These are phyloP conservation scores for Plantago ovata DNA, from an alignment of 257 asterid species.

Conservation along the genomic window DNA sequence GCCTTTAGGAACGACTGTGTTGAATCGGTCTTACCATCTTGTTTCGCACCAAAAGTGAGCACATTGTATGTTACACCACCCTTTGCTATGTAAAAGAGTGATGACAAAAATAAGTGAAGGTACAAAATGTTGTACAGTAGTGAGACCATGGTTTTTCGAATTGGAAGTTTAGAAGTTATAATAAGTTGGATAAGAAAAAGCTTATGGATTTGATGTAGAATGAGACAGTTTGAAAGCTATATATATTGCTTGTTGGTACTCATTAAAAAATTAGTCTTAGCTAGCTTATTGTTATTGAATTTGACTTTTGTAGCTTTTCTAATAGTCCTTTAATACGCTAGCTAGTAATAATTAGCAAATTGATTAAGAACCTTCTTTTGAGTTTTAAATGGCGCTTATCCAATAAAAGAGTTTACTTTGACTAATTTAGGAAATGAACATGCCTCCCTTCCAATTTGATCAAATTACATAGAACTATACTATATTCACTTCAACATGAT, in stretches of 20 bases:
- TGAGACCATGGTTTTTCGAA: slow-evolving; percentile 14
- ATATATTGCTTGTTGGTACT: slow-evolving; percentile 22
- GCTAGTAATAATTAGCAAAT: no score
- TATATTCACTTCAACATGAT: no score
- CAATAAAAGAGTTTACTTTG: neutral
- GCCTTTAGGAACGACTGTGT: slow-evolving; percentile 43
- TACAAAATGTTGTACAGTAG: slow-evolving; percentile 12
- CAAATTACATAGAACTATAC: no score
- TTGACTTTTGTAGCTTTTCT: no score
- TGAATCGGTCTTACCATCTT: slow-evolving; percentile 47
- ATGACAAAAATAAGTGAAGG: slow-evolving; percentile 19
- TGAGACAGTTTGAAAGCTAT: slow-evolving; percentile 24
- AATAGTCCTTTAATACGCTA: neutral
- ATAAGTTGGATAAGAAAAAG: neutral
- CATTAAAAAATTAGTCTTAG: neutral
- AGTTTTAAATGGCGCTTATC: neutral
- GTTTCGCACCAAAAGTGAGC: slow-evolving; percentile 39
- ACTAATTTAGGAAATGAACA: no score
- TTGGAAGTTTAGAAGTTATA: neutral
- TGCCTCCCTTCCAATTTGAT: no score
- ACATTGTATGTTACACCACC: slow-evolving; percentile 44
- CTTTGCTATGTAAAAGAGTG: slow-evolving; percentile 22
- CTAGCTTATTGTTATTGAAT: no score
- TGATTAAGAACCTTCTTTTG: slow-evolving; percentile 4
- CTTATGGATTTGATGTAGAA: slow-evolving; percentile 10